A percentile compares a stretch with the other conserved stretches of the same genome.
These are phyloP conservation scores for Kappamyces sp. DNA, from an alignment of 192 early-diverging fungal genomes.

Conservation along the genomic window DNA sequence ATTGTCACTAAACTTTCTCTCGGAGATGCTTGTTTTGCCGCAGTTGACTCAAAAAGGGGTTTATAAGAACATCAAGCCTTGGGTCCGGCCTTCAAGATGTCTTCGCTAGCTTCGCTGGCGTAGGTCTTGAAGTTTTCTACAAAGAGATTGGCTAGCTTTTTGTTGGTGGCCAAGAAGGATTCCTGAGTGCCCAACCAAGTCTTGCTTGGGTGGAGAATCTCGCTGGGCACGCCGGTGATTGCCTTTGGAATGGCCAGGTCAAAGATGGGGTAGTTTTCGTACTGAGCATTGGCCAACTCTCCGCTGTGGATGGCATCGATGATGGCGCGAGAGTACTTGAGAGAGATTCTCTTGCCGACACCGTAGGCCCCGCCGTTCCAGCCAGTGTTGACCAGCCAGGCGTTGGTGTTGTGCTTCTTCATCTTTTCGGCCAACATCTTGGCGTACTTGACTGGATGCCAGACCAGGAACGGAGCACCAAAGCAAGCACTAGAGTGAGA, in stretches of 20 bases:
- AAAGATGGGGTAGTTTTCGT: slow-evolving; percentile 81
- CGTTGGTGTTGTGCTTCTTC: slow-evolving; percentile 73
- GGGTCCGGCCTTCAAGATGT: slow-evolving; percentile 65
- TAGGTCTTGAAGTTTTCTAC: slow-evolving; percentile 85
- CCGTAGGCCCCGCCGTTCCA: slow-evolving; percentile 94
- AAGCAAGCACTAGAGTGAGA: slow-evolving; percentile 62
- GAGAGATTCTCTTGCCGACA: slow-evolving; percentile 80
- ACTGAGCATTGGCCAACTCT: slow-evolving; percentile 79
- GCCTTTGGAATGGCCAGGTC: slow-evolving; percentile 79
- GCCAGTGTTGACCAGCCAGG: slow-evolving; percentile 93
- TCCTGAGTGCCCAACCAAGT: slow-evolving; percentile 75
- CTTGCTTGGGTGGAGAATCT: slow-evolving; percentile 79
- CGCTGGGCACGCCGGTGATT: slow-evolving; percentile 67
- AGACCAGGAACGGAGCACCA: slow-evolving; percentile 94
- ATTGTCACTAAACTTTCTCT: too few relatives aligned
- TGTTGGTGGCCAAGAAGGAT: slow-evolving; percentile 58
- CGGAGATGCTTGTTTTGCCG: too few relatives aligned
- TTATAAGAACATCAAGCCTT: slow-evolving; percentile 16
- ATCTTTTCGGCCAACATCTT: slow-evolving; percentile 96
- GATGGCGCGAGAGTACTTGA: slow-evolving; percentile 96
- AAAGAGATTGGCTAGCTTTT: slow-evolving; percentile 79
- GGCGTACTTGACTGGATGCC: slow-evolving; percentile 94
- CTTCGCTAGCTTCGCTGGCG: slow-evolving; percentile 66
- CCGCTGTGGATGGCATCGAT: slow-evolving; percentile 96
- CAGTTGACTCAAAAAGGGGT: background rate